Conservation (phyloP, 2,329 filamentous ascomycete genomes). For the Xylariaceae sp. region DNA sequence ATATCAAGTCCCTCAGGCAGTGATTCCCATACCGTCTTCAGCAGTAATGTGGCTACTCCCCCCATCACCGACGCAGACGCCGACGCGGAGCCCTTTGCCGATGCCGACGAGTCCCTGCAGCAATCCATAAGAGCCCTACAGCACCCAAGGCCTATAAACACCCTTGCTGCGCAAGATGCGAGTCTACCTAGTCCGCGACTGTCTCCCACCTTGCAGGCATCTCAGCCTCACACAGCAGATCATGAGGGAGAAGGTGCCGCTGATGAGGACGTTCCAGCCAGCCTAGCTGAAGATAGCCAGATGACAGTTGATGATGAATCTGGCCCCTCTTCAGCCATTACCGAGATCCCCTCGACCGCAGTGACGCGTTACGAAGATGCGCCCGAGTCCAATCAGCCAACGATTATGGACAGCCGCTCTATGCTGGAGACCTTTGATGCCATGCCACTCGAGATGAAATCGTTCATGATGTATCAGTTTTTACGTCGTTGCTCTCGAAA, state of each 20-base stretch:
- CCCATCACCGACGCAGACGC: conserved; percentile 70
- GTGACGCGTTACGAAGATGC: conserved; percentile 19
- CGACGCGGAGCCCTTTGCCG: conserved; percentile 57
- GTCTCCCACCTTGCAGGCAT: conserved; percentile 82
- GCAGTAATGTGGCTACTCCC: conserved; percentile 65
- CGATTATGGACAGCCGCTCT: conserved; percentile 71
- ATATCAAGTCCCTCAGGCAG: conserved; percentile 49
- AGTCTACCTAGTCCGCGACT: conserved; percentile 92
- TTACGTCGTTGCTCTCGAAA: conserved; percentile 82
- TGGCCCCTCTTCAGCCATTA: conserved; percentile 15
- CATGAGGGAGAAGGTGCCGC: conserved; percentile 37
- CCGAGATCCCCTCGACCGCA: conserved; percentile 20
- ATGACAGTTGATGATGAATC: conserved; percentile 33
- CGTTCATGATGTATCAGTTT: conserved; percentile 95
- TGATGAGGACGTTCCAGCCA: conserved; percentile 34
- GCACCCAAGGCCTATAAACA: conserved; percentile 56
- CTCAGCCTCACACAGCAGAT: conserved; percentile 40
- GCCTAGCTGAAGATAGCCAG: conserved; percentile 37
- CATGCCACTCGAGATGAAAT: conserved; percentile 87
- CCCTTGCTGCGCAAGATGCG: conserved; percentile 74
- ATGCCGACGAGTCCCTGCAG: conserved; percentile 46
- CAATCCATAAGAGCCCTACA: conserved; percentile 43
- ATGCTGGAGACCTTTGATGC: conserved; percentile 89
- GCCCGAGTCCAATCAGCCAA: conserved; percentile 29
- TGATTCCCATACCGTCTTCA: conserved; percentile 57